Evolutionary conservation across 805 yeast genomes (phyloP).

Genomic region (Debaryomyces prosopidis): DNA sequence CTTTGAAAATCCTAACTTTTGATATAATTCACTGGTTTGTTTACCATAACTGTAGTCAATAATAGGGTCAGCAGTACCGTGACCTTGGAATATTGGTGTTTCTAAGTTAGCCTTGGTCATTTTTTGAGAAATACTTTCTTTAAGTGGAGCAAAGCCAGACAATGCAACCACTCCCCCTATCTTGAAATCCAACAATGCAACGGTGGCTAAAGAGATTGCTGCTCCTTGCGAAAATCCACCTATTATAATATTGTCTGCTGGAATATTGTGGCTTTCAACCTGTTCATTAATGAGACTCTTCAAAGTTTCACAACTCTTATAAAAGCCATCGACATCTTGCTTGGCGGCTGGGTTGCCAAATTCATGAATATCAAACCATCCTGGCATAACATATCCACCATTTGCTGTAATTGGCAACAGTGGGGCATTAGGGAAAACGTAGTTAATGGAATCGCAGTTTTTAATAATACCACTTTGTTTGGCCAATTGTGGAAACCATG

Average conservation of each 20-base stretch:
- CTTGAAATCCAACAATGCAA: constrained; percentile 53
- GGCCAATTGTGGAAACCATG: constrained; percentile 69
- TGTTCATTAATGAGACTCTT: constrained; percentile 52
- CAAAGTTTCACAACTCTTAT: constrained; percentile 48
- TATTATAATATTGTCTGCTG: constrained; percentile 68
- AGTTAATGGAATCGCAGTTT: constrained; percentile 53
- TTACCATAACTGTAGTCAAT: constrained; percentile 45
- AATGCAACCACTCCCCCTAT: constrained; percentile 77
- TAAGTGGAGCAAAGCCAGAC: constrained; percentile 69
- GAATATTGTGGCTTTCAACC: constrained; percentile 49
- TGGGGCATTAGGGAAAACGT: constrained; percentile 93
- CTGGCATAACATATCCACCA: constrained; percentile 68
- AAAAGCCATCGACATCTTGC: constrained; percentile 57
- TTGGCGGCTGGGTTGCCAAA: constrained; percentile 48
- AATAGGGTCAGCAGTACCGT: constrained; percentile 78
- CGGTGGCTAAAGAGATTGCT: constrained; percentile 67
- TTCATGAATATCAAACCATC: constrained; percentile 80
- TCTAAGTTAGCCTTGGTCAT: constrained; percentile 44
- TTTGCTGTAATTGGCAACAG: constrained; percentile 64
- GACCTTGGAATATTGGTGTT: constrained; percentile 86
- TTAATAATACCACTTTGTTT: constrained; percentile 43
- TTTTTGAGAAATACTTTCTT: constrained; percentile 12
- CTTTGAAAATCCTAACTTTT: constrained; percentile 44
- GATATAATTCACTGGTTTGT: constrained; percentile 45
- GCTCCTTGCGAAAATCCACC: constrained; percentile 98